phyloP scores from a whole-genome alignment of 306 rosid genomes.

The Citrullus amarus region DNA sequence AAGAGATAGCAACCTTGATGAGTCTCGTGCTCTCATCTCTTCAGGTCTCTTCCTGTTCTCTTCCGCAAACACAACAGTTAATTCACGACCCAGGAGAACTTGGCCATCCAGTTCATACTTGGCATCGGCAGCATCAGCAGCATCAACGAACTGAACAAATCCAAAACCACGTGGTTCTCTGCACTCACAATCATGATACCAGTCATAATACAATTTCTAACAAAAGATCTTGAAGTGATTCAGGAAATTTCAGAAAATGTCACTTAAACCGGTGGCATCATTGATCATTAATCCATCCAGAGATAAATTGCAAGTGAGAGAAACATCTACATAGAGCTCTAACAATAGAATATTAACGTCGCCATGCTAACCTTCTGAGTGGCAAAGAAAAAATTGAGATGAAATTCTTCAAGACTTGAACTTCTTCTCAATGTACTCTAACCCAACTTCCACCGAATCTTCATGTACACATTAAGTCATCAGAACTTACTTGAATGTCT shows the following conservation, averaged over 20 bases:
- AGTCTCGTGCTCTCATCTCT: constrained; percentile 73
- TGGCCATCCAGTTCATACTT: constrained; percentile 73
- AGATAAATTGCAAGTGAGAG: neutral
- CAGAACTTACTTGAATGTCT: constrained; percentile 48
- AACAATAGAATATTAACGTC: constrained; percentile 30
- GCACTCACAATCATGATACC: constrained; percentile 13
- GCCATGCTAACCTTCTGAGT: constrained; percentile 66
- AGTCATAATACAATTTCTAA: neutral
- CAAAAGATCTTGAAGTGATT: neutral
- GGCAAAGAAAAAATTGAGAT: constrained; percentile 52
- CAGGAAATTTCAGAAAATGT: neutral
- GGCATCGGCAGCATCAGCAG: constrained; percentile 77
- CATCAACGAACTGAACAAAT: constrained; percentile 62
- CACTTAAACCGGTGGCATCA: neutral
- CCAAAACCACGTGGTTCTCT: constrained; percentile 79
- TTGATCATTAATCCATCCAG: neutral
- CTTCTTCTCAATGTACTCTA: constrained; percentile 52
- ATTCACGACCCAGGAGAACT: constrained; percentile 56
- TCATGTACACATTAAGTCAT: constrained; percentile 38
- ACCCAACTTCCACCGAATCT: constrained; percentile 50
- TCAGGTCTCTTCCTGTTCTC: constrained; percentile 72
- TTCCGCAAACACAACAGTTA: constrained; percentile 71
- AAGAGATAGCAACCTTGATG: constrained; percentile 25
- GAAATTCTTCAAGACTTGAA: constrained; percentile 71
- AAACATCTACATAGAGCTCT: constrained; percentile 5